These are phyloP conservation scores for Pleurotus djamor DNA, from an alignment of 768 basidiomycete species.

Conservation along the genomic window DNA sequence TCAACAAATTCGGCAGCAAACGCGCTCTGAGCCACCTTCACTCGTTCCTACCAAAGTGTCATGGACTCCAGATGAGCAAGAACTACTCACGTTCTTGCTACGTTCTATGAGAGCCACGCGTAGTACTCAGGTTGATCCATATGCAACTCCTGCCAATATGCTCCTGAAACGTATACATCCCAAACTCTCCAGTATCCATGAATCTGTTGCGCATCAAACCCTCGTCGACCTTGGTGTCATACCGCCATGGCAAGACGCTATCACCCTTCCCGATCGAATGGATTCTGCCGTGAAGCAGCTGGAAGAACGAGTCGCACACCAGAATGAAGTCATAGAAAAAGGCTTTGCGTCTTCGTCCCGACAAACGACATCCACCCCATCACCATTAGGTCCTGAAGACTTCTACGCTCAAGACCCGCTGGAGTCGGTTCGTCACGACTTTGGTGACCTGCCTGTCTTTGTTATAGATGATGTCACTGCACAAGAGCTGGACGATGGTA, in stretches of 20 bases:
- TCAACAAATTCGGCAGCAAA: constrained; percentile 21
- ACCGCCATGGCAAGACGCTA: constrained; percentile 78
- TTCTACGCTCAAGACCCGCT: constrained; percentile 62
- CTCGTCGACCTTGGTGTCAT: constrained; percentile 73
- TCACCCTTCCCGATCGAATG: constrained; percentile 35
- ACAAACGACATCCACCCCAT: constrained; percentile 1
- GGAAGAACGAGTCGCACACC: constrained; percentile 18
- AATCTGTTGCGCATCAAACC: constrained; percentile 38
- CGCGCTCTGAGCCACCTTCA: constrained; percentile 26
- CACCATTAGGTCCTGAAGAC: constrained; percentile 58
- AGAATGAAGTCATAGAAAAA: constrained; percentile 23
- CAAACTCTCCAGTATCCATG: constrained; percentile 26
- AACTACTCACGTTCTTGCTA: constrained; percentile 58
- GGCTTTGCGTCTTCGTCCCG: constrained; percentile 19
- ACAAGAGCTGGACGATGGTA: constrained; percentile 89
- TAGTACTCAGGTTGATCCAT: constrained; percentile 62
- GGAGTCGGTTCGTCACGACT: constrained; percentile 80
- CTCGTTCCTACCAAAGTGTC: constrained; percentile 19
- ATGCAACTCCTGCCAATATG: constrained; percentile 42
- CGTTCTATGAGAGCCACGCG: constrained; percentile 48
- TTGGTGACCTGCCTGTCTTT: constrained; percentile 77
- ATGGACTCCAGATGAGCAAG: constrained; percentile 53
- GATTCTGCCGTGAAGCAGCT: constrained; percentile 27
- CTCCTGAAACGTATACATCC: constrained; percentile 59
- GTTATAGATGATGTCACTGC: constrained; percentile 83